Percentiles rank a stretch among this genome's conserved stretches.
These are phyloP conservation scores for Biscogniauxia mediterranea DNA, from an alignment of 2,329 filamentous ascomycete genomes.

Conservation along the genomic window DNA sequence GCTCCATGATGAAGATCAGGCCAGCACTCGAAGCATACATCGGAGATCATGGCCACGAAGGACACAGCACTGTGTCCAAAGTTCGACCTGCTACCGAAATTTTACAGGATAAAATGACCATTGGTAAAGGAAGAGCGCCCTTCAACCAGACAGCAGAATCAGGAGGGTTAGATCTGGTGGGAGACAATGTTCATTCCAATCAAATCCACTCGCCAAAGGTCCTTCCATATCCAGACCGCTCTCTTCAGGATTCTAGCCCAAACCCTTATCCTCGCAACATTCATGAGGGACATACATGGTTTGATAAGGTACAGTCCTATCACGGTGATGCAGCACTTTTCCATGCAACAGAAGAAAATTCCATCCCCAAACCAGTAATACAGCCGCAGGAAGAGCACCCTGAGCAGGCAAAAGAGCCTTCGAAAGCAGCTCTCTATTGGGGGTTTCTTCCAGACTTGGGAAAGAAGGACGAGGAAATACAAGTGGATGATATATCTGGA, in stretches of 20 bases:
- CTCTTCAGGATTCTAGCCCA: constrained; percentile 2
- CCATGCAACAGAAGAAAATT: constrained; percentile 8
- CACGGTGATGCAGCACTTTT: constrained; percentile 6
- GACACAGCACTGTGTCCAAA: constrained; percentile 12
- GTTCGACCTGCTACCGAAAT: constrained; percentile 13
- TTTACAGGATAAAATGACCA: constrained; percentile 4
- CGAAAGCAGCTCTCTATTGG: constrained; percentile 25
- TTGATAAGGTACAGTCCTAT: constrained; percentile 21
- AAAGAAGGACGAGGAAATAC: constrained; percentile 8
- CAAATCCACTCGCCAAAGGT: constrained; percentile 20
- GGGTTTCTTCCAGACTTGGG: constrained; percentile 22
- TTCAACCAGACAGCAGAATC: not conserved
- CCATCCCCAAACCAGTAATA: constrained; percentile 5
- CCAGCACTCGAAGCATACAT: constrained; percentile 12
- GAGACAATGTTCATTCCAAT: constrained; percentile 13
- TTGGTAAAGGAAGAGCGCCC: constrained; percentile 3
- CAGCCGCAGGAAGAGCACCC: not conserved
- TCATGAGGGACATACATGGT: constrained; percentile 18
- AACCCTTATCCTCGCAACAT: constrained; percentile 8
- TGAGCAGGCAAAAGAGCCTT: constrained; percentile 7
- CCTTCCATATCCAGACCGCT: constrained; percentile 11
- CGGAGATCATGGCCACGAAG: constrained; percentile 10
- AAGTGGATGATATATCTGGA: not conserved
- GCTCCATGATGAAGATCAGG: constrained; percentile 17
- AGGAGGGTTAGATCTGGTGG: constrained; percentile 4